Evolutionary conservation across 768 basidiomycete genomes (phyloP), one percentile per base, ranked within the genome.

Genomic region (Xerocomellus amylosporus): DNA sequence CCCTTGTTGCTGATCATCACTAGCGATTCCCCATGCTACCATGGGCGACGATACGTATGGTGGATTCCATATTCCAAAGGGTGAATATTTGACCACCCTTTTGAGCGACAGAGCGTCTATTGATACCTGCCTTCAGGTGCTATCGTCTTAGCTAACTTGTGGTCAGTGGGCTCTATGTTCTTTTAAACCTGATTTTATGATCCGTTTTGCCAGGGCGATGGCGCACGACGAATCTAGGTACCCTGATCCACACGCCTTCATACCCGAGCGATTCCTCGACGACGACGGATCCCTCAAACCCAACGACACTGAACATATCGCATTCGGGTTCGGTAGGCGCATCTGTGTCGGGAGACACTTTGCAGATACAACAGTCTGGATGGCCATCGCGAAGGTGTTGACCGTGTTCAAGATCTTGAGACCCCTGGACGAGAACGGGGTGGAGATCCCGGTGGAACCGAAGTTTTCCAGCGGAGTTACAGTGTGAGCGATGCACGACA

Each of bases 211-310:
- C 20, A 62, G 61, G 61, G 28, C 55, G 6, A 63, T 63, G 53
- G 39, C 55, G 8, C 62, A 53, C 8, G 42, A 64, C 8, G 55
- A 61, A 36, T 64, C 60, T 41, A 69, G 70, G 62, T 75, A 72
- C 55, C 68, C 72, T 0, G 57, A 70, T 15, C 65, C 75, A 4
- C 65, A 73, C 20, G 47, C 53, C 9, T 77, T 77, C 60, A 54
- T 52, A 13, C 76, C 76, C 0, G 76, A 77, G 38, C 66, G 75
- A 15, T 77, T 77, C 53, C 42, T 76, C 8, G 68, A 75, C 30
- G 44, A 51, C 0, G 62, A 65, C 7, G 62, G 62, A 24, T 59
- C 60, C 4, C 60, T 66, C 1, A 63, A 53, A 17, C 45, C 61
- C 1, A 49, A 53, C n/a, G 53, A 53, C 13, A 26, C 38, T 4